Evolutionary conservation across 805 yeast genomes (phyloP).

Genomic region (Candida piceae): DNA sequence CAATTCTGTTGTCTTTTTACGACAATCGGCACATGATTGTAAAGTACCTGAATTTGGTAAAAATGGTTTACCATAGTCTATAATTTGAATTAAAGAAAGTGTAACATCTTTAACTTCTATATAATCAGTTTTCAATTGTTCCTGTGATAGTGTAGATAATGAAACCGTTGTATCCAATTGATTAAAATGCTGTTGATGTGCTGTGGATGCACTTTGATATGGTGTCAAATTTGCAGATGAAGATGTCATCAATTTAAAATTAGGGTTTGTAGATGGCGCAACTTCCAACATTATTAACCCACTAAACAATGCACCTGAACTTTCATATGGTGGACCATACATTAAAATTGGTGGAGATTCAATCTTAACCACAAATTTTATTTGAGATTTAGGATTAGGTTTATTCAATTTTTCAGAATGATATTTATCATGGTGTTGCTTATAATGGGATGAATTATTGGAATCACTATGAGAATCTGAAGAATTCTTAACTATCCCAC

Average conservation of each 20-base stretch:
- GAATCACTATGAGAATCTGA: background rate
- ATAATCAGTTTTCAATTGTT: conserved; percentile 31
- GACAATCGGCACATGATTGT: conserved; percentile 55
- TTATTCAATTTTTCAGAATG: conserved; percentile 24
- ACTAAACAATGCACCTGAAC: conserved; percentile 80
- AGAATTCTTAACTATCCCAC: conserved; percentile 6
- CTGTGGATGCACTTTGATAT: background rate
- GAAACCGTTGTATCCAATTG: conserved; percentile 18
- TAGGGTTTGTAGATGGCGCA: background rate
- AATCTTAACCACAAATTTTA: conserved; percentile 49
- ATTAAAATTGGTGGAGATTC: conserved; percentile 91
- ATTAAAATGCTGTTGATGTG: background rate
- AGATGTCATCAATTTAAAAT: conserved; percentile 5
- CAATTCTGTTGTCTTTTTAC: conserved; percentile 48
- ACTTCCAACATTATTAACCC: conserved; percentile 63
- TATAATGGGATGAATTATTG: background rate
- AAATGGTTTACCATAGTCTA: conserved; percentile 64
- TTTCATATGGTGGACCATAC: conserved; percentile 72
- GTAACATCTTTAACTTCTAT: conserved; percentile 54
- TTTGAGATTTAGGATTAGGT: conserved; percentile 19
- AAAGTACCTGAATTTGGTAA: conserved; percentile 46
- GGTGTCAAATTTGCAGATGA: conserved; percentile 27
- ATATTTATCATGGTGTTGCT: conserved; percentile 16
- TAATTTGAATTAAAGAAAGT: conserved; percentile 66
- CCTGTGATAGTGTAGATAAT: conserved; percentile 13